Conservation (phyloP, 345 rosid species). For the Salix arbutifolia region DNA sequence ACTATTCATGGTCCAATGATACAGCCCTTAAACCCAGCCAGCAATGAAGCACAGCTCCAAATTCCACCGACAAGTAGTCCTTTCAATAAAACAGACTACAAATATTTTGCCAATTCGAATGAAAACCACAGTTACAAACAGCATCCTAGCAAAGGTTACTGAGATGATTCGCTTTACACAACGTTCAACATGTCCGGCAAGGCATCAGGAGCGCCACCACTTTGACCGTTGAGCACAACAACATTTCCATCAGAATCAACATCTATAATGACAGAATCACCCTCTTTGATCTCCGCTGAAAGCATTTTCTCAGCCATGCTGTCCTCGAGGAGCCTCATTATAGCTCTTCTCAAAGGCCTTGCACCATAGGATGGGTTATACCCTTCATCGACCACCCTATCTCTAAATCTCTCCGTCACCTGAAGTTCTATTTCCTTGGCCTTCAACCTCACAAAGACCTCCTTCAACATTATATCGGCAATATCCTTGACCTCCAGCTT, state of each 20-base stretch:
- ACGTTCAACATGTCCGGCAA: constrained; percentile 48
- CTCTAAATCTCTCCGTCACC: constrained; percentile 86
- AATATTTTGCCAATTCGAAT: constrained; percentile 20
- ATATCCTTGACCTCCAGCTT: constrained; percentile 91
- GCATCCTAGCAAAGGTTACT: constrained; percentile 5
- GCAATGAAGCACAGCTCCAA: constrained; percentile 10
- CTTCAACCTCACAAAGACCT: constrained; percentile 73
- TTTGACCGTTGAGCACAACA: constrained; percentile 67
- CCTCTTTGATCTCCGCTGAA: constrained; percentile 82
- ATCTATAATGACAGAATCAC: constrained; percentile 87
- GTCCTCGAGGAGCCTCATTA: constrained; percentile 92
- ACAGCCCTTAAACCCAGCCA: constrained; percentile 20
- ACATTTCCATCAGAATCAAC: constrained; percentile 79
- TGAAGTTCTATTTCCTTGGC: constrained; percentile 82
- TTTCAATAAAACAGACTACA: constrained; percentile 25
- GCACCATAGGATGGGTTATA: constrained; percentile 96
- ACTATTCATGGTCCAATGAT: constrained; percentile 4
- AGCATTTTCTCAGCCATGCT: constrained; percentile 99
- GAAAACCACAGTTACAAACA: constrained; percentile 25
- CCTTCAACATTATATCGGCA: constrained; percentile 90
- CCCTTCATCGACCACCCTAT: constrained; percentile 93
- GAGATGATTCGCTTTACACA: constrained; percentile 30
- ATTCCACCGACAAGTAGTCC: constrained; percentile 16
- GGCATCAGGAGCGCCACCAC: constrained; percentile 57
- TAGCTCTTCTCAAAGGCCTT: constrained; percentile 90